Evolutionary conservation across 495 filamentous ascomycete genomes (phyloP), one percentile per base, ranked within the genome.

Genomic region (Penicillium ochrochloron): DNA sequence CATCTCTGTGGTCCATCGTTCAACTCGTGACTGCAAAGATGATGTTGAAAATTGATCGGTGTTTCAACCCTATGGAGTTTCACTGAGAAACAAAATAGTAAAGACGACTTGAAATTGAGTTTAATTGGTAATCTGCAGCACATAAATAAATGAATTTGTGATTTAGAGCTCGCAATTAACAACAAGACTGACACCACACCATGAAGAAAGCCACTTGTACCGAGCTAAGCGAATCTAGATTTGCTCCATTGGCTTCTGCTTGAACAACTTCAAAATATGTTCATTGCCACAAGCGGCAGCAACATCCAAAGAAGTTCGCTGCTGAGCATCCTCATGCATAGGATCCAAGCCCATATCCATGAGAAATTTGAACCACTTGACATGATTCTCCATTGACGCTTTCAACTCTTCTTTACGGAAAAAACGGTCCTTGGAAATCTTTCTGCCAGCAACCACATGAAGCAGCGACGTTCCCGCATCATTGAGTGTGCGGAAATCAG

Each of bases 241-340:
- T 53, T 35, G 42, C 23, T 37, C 54, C 9, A 42, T 39, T 27
- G 51, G 51, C 59, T 62, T 46, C 35, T 19, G 15, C 31, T 62
- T 53, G 71, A 73, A 76, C 57, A 77, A 42, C 44, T 65, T 72
- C 66, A 78, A 59, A 65, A 79, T 73, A 50, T 67, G 62, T 9
- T 73, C 64, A 67, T 75, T 75, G 34, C 61, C 75, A 68, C 66
- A 73, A 33, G 73, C 72, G 62, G 72, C 74, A 31, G 76, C 77
- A 27, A 75, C 65, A 73, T 80, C 75, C 63, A 77, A 60, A 39
- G 68, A 61, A 48, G 73, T 76, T 27, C 71, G 63, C 53, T 73
- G 65, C 23, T 48, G 59, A 14, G 33, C 35, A 68, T 80, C 74
- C 62, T 77, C 76, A 29, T 37, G 19, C 70, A 68, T 73, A 25